Evolutionary conservation across 1,139 yeast species (phyloP).

Genomic region (Candida pseudoviswanathii): DNA sequence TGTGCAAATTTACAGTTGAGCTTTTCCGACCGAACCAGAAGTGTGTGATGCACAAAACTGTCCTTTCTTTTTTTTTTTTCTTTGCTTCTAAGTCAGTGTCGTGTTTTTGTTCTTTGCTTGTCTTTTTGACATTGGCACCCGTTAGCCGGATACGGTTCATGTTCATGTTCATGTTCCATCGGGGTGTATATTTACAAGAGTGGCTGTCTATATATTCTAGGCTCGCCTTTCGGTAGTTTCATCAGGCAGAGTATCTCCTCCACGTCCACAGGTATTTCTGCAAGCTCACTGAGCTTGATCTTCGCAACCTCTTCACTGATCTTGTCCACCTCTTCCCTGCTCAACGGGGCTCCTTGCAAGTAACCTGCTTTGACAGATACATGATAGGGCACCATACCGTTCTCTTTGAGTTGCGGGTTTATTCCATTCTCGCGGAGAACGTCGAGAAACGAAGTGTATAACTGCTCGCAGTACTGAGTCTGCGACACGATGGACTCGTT

Average conservation of each 20-base stretch:
- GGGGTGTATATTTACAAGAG: neutral
- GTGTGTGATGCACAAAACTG: no score
- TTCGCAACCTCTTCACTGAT: neutral
- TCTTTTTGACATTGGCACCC: neutral
- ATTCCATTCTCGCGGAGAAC: neutral
- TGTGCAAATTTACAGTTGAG: no score
- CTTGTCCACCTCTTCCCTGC: neutral
- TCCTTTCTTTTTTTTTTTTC: no score
- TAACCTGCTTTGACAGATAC: slow-evolving; percentile 3
- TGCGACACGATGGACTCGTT: neutral
- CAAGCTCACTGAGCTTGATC: slow-evolving; percentile 1
- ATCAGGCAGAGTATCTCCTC: neutral
- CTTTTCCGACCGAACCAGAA: no score
- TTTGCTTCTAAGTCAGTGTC: no score
- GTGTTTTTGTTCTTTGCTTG: neutral
- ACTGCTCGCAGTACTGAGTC: neutral
- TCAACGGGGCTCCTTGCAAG: neutral
- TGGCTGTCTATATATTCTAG: neutral
- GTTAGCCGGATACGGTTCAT: neutral
- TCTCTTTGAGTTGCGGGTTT: neutral
- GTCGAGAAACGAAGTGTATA: neutral
- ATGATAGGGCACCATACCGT: neutral
- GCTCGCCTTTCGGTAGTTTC: neutral
- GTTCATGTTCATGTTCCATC: no score
- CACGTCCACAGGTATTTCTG: slow-evolving; percentile 5